phyloP scores from a whole-genome alignment of 106 monocot genomes.

The Acorus gramineus region DNA sequence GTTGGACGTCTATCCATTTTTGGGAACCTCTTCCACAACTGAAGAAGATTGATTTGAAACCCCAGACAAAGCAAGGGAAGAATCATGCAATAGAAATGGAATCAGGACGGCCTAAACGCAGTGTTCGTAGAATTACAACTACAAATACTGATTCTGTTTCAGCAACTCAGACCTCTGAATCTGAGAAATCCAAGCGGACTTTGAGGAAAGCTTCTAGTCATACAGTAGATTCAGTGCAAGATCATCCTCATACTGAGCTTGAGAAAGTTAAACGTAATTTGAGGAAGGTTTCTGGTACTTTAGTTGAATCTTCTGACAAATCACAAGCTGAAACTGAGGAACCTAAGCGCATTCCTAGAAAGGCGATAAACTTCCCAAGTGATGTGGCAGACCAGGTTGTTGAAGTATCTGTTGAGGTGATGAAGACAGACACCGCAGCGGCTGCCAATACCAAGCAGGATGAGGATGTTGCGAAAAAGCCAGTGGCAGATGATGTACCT shows the following conservation, averaged over 20 bases:
- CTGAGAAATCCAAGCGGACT: constrained; percentile 39
- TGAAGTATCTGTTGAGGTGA: constrained; percentile 30
- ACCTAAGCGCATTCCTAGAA: constrained; percentile 18
- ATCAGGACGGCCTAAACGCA: constrained; percentile 60
- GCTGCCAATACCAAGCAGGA: not conserved
- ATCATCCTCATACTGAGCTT: constrained; percentile 73
- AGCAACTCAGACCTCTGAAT: constrained; percentile 14
- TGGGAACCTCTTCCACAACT: constrained; percentile 44
- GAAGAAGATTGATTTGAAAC: constrained; percentile 38
- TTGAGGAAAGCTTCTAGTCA: constrained; percentile 29
- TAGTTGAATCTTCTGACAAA: constrained; percentile 27
- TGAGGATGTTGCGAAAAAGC: constrained; percentile 15
- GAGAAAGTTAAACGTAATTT: constrained; percentile 90
- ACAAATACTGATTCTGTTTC: constrained; percentile 15
- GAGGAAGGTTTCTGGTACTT: constrained; percentile 63
- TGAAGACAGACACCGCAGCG: constrained; percentile 8
- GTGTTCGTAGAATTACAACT: constrained; percentile 25
- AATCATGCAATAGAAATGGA: constrained; percentile 49
- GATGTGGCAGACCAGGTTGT: constrained; percentile 11
- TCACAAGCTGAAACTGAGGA: constrained; percentile 29
- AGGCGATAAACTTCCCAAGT: constrained; percentile 14
- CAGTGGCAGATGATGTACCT: constrained; percentile 4
- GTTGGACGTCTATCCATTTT: constrained; percentile 54
- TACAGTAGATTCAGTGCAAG: constrained; percentile 32
- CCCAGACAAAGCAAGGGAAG: constrained; percentile 21